Evolutionary conservation across 805 yeast species (phyloP), one percentile per base, ranked within the genome.

Genomic region (Cyberlindnera suaveolens): DNA sequence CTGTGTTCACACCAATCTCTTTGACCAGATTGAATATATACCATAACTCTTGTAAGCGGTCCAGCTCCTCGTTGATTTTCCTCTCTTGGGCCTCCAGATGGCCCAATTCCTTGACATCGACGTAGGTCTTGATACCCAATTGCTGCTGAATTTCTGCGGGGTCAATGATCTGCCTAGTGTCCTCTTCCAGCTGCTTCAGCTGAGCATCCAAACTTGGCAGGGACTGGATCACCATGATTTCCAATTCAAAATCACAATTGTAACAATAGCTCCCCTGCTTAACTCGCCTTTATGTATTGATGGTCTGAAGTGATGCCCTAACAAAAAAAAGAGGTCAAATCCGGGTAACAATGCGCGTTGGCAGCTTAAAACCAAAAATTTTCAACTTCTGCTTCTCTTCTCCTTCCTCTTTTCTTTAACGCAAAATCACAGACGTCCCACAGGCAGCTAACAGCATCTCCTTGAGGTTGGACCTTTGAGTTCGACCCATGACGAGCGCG

Each of bases 401-500:
- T 14, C 9, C 27, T 43, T 44, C 15, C 34, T 41, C 26, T 31
- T 44, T 49, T 47, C 54, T 41, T 47, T 55, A 53, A 78, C 82
- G 82, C 82, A 77, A 74, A 45, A 56, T 68, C 77, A 79, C 85
- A 74, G 83, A 72, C 81, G 68, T 66, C 69, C 77, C 69, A 66
- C 75, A 33, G 70, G 66, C 77, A 31, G 68, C 54, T 62, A 56
- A 75, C 72, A 70, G 84, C 78, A 74, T 77, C 74, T 74, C 78
- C 71, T 73, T 62, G 83, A 78, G 84, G 84, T 73, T 76, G 75
- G 72, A 74, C 79, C 78, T 66, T 26, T 65, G 80, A 77, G 71
- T 74, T 58, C 66, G 82, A 68, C 84, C 85, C 84, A 79, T 78
- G 84, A 79, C 81, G 68, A 68, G 67, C 61, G 76, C 67, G 80